phyloP scores from a whole-genome alignment of 2,329 filamentous ascomycete genomes.

The Metarhizium robertsii region DNA sequence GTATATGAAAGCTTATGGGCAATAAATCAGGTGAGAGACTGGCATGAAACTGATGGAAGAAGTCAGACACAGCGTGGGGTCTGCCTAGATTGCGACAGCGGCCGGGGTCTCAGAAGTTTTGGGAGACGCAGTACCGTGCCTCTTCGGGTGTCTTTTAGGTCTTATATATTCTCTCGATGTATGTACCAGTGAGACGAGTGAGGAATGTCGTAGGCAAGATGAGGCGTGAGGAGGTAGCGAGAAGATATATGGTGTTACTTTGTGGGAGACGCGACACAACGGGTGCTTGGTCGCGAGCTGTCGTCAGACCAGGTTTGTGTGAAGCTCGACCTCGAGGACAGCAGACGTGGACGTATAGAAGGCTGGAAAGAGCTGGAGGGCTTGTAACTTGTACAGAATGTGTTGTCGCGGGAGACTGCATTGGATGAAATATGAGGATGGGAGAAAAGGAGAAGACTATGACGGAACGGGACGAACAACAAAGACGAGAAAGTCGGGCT shows the following conservation, averaged over 20 bases:
- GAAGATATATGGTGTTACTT: not conserved
- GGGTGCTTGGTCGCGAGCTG: slow-evolving; percentile 2
- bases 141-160: slow-evolving; percentile 6
- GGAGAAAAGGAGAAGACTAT: not conserved
- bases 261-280: not conserved
- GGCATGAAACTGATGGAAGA: slow-evolving; percentile 4
- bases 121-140: slow-evolving; percentile 1
- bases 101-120: slow-evolving; percentile 5
- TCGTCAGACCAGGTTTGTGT: slow-evolving; percentile 3
- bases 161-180: slow-evolving; percentile 8
- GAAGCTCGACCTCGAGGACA: not conserved
- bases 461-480: slow-evolving; percentile 1
- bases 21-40: slow-evolving; percentile 2
- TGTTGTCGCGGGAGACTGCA: slow-evolving; percentile 7
- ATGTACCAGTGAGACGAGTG: slow-evolving; percentile 2
- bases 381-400: slow-evolving; percentile 2
- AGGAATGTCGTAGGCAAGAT: slow-evolving; percentile 5
- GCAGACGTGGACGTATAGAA: not conserved
- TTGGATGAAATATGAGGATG: not conserved
- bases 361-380: not conserved
- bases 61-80: slow-evolving; percentile 6
- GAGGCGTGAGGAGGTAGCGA: slow-evolving; percentile 6
- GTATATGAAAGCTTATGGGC: not conserved
- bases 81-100: slow-evolving; percentile 2
- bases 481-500: not conserved